Percentiles rank a stretch among this genome's conserved stretches.
Evolutionary conservation across 805 yeast genomes (phyloP).

Genomic region (Suhomyces vadensis): DNA sequence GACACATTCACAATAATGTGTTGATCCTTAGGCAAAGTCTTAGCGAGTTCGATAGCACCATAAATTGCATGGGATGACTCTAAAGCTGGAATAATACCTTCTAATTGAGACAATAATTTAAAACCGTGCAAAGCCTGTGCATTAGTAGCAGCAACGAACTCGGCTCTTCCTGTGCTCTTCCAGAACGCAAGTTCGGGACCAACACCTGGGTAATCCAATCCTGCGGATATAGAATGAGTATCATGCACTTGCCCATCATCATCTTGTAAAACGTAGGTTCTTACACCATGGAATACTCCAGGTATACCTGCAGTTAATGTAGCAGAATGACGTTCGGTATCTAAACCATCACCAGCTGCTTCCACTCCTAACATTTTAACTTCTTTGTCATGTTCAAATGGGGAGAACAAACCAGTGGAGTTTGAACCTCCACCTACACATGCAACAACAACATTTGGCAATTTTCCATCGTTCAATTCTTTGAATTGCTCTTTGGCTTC

Average conservation of each 20-base stretch:
- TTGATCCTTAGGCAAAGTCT: slow-evolving; percentile 75
- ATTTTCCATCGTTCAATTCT: slow-evolving; percentile 70
- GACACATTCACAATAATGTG: slow-evolving; percentile 86
- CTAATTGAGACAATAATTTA: slow-evolving; percentile 82
- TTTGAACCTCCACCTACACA: slow-evolving; percentile 99
- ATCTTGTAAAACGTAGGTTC: slow-evolving; percentile 88
- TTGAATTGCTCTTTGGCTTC: slow-evolving; percentile 93
- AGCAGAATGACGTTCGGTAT: slow-evolving; percentile 88
- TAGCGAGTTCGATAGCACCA: slow-evolving; percentile 87
- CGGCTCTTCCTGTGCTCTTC: slow-evolving; percentile 92
- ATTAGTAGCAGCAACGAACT: slow-evolving; percentile 89
- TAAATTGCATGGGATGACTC: slow-evolving; percentile 96
- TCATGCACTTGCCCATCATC: slow-evolving; percentile 95
- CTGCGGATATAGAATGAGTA: slow-evolving; percentile 98
- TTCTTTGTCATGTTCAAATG: slow-evolving; percentile 77
- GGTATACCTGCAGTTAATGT: slow-evolving; percentile 92
- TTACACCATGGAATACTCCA: slow-evolving; percentile 98
- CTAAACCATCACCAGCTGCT: slow-evolving; percentile 98
- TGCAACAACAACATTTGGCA: slow-evolving; percentile 94
- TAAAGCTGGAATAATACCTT: slow-evolving; percentile 98
- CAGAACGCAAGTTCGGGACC: slow-evolving; percentile 97
- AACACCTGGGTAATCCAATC: slow-evolving; percentile 98
- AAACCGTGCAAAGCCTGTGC: slow-evolving; percentile 94
- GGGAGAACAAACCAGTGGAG: slow-evolving; percentile 93
- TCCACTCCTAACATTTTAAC: slow-evolving; percentile 92